These are phyloP conservation scores for Cordyceps cicadae DNA, from an alignment of 2,329 filamentous ascomycete genomes.

Conservation along the genomic window DNA sequence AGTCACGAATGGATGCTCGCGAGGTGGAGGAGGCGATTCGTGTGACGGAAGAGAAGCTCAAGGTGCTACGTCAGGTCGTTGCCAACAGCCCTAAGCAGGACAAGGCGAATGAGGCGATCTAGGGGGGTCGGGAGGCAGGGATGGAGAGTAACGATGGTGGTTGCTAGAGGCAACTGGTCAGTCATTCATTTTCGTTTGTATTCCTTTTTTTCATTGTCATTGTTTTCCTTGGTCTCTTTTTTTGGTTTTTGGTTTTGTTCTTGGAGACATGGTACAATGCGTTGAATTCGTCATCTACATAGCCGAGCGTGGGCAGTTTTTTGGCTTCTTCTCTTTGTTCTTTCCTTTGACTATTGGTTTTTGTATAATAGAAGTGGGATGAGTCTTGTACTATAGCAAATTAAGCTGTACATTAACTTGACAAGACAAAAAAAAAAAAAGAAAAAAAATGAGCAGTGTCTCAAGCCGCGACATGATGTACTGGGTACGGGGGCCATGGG, in stretches of 20 bases:
- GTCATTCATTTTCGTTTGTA: conserved; percentile 1
- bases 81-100: conserved; percentile 36
- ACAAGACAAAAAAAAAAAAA: no score
- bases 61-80: conserved; percentile 64
- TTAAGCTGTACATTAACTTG: background rate
- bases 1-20: conserved; percentile 58
- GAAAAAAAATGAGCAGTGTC: background rate
- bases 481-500: background rate
- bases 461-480: background rate
- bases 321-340: conserved; percentile 7
- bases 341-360: background rate
- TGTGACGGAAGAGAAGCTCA: conserved; percentile 78
- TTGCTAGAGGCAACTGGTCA: background rate
- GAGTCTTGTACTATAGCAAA: background rate
- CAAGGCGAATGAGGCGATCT: background rate
- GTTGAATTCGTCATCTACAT: conserved; percentile 5
- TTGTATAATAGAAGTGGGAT: conserved; percentile 4
- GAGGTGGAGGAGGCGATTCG: conserved; percentile 74
- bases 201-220: background rate
- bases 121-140: background rate
- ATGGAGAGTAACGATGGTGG: background rate
- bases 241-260: background rate
- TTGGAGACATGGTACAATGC: background rate
- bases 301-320: conserved; percentile 2
- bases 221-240: background rate